Base-by-base conservation (phyloP, 108 stramenopile genomes). In the Cylindrotheca fusiformis region DNA sequence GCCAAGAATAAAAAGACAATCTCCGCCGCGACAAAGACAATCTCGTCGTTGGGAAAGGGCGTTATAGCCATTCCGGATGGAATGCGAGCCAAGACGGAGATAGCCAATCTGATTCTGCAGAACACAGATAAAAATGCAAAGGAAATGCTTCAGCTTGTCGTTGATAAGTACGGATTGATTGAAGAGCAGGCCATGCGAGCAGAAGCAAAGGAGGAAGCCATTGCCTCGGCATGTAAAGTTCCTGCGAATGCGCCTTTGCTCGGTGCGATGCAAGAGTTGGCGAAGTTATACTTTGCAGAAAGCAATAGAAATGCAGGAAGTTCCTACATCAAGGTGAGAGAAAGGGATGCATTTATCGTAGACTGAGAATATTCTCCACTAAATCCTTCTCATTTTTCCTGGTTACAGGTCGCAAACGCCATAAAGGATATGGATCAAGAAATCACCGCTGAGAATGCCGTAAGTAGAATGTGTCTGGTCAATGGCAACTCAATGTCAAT, bases 391-490 rank as follows among this genome's bases (percentile, higher is more conserved):
- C n/a, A n/a, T n/a, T n/a, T 28, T 27, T 49, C 55, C 65, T 75
- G 77, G 45, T 67, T 58, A 20, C 81, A 83, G 63, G 74, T 70
- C 23, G 71, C 57, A 10, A 61, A 52, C 28, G 82, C 83, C 26
- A 72, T 93, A 24, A 67, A 58, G 33, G 74, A 73, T 17, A 54
- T 93, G 10, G 53, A 77, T 36, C 79, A 66, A 48, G 88, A 82
- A 62, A 72, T 93, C 10, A 93, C 91, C 0, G 81, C 47, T 1
- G 82, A 79, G 19, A 93, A 89, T 50, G 88, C 86, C 27, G 36
- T 41, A 41, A 41, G 36, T 41, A n/a, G n/a, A n/a, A n/a, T n/a
- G n/a, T n/a, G n/a, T 41, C 36, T 6, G 14, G 6, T 14, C 6
- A 41, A 6, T 10, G 6, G 10, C 14, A 41, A 41, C 36, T 41